A percentile compares a stretch with the other conserved stretches of the same genome.
Evolutionary conservation across 2,329 filamentous ascomycete genomes (phyloP).

Genomic region (Peltaster fructicola): DNA sequence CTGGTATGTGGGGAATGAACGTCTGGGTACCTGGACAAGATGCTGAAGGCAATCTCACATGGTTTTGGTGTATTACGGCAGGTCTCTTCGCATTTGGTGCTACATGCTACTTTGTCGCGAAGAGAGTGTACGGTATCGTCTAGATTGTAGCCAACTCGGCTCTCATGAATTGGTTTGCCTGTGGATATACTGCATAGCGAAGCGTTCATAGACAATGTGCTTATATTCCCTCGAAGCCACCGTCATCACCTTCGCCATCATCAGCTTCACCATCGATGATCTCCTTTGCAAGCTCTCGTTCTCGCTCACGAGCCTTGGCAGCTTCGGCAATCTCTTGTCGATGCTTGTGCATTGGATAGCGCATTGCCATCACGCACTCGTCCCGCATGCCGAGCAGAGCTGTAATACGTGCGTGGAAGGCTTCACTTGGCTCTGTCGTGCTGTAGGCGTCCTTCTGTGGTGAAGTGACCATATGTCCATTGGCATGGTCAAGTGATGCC

Average conservation of each 20-base stretch:
- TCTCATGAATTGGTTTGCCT: too few relatives aligned
- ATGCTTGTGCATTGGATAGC: conserved; percentile 99
- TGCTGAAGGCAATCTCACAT: conserved; percentile 41
- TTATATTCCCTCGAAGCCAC: conserved; percentile 93
- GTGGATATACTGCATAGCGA: too few relatives aligned
- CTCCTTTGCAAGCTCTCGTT: conserved; percentile 95
- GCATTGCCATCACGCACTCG: conserved; percentile 98
- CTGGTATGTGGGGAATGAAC: conserved; percentile 98
- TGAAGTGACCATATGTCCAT: conserved; percentile 97
- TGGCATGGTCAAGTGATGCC: conserved; percentile 82
- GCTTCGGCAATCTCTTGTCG: conserved; percentile 93
- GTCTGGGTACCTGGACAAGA: conserved; percentile 70
- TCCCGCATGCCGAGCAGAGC: conserved; percentile 86
- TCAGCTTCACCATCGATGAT: conserved; percentile 96
- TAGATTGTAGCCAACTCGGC: too few relatives aligned
- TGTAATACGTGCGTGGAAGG: conserved; percentile 89
- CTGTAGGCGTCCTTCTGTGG: conserved; percentile 91
- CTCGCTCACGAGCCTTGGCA: conserved; percentile 90
- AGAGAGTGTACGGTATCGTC: conserved; percentile 67
- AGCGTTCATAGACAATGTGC: too few relatives aligned
- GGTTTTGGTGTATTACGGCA: conserved; percentile 44
- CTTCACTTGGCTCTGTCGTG: conserved; percentile 86
- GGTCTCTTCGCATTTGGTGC: conserved; percentile 65
- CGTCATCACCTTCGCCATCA: conserved; percentile 75
- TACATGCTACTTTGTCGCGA: conserved; percentile 63